phyloP scores from a whole-genome alignment of 75 land plant genomes.

The Picea sitchensis region DNA sequence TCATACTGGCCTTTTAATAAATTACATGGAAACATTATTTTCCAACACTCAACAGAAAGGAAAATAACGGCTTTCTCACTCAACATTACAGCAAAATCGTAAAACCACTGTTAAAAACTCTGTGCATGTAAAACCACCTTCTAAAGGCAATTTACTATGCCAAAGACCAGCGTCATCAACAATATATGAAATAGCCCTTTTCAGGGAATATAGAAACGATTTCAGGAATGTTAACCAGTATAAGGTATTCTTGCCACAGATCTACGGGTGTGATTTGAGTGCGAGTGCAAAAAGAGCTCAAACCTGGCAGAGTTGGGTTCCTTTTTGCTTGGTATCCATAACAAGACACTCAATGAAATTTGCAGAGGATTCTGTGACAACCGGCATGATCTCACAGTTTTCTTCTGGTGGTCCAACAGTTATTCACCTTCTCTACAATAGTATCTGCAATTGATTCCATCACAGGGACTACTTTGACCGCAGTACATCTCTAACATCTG shows the following conservation, averaged over 20 bases:
- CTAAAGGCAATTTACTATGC: not conserved
- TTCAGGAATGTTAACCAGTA: too few species aligned
- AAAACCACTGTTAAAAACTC: not conserved
- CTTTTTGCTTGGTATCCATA: slow-evolving; percentile 82
- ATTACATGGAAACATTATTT: too few species aligned
- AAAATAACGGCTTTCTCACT: too few species aligned
- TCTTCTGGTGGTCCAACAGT: slow-evolving; percentile 86
- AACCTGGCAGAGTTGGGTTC: slow-evolving; percentile 84
- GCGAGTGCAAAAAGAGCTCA: not conserved
- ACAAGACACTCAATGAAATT: slow-evolving; percentile 89
- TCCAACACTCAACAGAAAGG: too few species aligned
- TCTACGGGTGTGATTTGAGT: not conserved
- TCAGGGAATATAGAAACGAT: not conserved
- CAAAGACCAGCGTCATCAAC: not conserved
- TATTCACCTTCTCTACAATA: slow-evolving; percentile 75
- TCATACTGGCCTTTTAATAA: too few species aligned
- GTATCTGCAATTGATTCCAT: slow-evolving; percentile 91
- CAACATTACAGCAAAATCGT: too few species aligned
- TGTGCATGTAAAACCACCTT: not conserved
- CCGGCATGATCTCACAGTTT: slow-evolving; percentile 87
- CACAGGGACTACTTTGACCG: slow-evolving; percentile 85
- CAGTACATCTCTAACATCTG: slow-evolving; percentile 96
- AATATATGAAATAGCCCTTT: not conserved
- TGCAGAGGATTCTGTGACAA: slow-evolving; percentile 87
- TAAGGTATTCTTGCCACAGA: not conserved